Base-by-base conservation (phyloP, 345 rosid species). In the Mallotus nudiflorus region DNA sequence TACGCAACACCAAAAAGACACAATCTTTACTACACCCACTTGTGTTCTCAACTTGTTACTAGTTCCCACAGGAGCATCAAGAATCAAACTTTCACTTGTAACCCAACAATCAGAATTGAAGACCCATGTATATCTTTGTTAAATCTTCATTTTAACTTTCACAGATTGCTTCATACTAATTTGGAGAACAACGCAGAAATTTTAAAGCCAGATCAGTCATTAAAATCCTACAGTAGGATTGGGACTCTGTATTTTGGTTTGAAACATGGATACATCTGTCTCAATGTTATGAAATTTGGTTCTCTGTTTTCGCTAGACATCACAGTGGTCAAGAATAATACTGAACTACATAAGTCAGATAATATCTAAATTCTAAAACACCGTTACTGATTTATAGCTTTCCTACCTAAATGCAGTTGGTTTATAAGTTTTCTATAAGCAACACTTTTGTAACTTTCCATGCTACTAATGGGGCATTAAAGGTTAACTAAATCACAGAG, bases 111-210 rank as follows among this genome's bases (percentile, higher is more conserved):
- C 7, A 9, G 9, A 42, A 42, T 42, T 9, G 46, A 39, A 39
- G 46, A 42, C 4, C 9, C 11, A 42, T 1, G 3, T 42, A 64
- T 53, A 19, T 53, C 51, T 74, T 49, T 71, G 9, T 45, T 68
- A n/a, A 71, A 66, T 56, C 66, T 67, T 63, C 73, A 73, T n/a
- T 49, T 67, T 15, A 54, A 19, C 3, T 1, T 49, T 50, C 60
- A 31, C 70, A 63, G 68, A 65, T 71, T 80, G 69, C 54, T 77
- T 19, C 83, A 84, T 45, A 24, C 24, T 19, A 46, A 71, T 70
- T 71, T 72, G 45, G 31, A 53, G 22, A 65, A 59, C 70, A 77
- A 71, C 80, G 78, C 74, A 24, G 72, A 65, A 71, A 10, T 51
- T 15, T 20, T 31, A 12, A 25, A 42, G 9, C 7, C 75, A 60